Evolutionary conservation across 768 basidiomycete genomes (phyloP).

Genomic region (Phaeotremella skinneri): DNA sequence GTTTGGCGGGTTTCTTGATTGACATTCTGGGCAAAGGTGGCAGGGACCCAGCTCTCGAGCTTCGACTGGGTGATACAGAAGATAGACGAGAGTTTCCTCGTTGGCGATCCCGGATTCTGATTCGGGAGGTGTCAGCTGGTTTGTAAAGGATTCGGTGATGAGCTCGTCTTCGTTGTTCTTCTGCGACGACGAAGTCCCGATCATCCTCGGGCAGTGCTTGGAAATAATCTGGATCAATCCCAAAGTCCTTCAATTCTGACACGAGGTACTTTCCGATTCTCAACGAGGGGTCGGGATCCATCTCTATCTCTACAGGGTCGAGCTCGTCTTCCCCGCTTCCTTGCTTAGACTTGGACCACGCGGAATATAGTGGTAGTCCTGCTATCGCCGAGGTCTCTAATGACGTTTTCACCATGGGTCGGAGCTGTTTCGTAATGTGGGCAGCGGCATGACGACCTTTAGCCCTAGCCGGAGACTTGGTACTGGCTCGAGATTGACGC

Average conservation of each 20-base stretch:
- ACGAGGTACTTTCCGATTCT: constrained; percentile 56
- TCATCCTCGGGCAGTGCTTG: constrained; percentile 62
- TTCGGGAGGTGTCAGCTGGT: constrained; percentile 23
- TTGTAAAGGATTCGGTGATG: constrained; percentile 32
- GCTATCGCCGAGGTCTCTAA: constrained; percentile 31
- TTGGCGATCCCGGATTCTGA: constrained; percentile 20
- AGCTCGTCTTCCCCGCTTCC: constrained; percentile 16
- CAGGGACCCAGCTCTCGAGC: constrained; percentile 56
- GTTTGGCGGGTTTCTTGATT: constrained; percentile 22
- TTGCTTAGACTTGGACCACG: constrained; percentile 29
- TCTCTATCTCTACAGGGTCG: constrained; percentile 22
- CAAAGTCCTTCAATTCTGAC: constrained; percentile 62
- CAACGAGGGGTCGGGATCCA: constrained; percentile 36
- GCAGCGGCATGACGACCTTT: constrained; percentile 28
- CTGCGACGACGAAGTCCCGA: constrained; percentile 72
- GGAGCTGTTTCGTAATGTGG: constrained; percentile 38
- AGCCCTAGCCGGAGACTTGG: constrained; percentile 23
- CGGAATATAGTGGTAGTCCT: constrained; percentile 35
- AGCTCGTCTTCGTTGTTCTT: constrained; percentile 23
- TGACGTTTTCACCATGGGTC: constrained; percentile 42
- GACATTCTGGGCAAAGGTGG: constrained; percentile 14
- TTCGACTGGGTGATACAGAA: constrained; percentile 31
- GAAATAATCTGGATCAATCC: constrained; percentile 74
- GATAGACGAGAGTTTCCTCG: constrained; percentile 17
- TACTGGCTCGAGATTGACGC: constrained; percentile 6